These are phyloP conservation scores for Teratosphaeria zuluensis DNA, from an alignment of 2,329 filamentous ascomycete genomes.

Conservation along the genomic window DNA sequence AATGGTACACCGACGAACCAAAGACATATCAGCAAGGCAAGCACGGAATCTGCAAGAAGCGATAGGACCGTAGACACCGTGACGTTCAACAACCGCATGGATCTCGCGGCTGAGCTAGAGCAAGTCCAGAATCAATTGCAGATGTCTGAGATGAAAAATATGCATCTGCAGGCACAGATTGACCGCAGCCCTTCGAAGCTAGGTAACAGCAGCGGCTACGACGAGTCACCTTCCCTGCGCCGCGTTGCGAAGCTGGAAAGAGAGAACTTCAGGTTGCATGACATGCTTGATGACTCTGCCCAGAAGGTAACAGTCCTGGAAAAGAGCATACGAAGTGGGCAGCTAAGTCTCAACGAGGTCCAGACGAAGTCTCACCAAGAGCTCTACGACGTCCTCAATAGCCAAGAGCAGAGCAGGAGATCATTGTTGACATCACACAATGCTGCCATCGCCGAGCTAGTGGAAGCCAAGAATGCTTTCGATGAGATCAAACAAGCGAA, in stretches of 20 bases:
- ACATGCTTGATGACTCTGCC: conserved; percentile 86
- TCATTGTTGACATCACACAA: conserved; percentile 77
- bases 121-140: conserved; percentile 90
- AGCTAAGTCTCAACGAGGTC: conserved; percentile 80
- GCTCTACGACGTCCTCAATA: conserved; percentile 82
- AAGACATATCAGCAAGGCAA: conserved; percentile 56
- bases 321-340: conserved; percentile 74
- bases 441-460: conserved; percentile 71
- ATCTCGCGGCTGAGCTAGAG: conserved; percentile 81
- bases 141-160: conserved; percentile 88
- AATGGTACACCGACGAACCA: conserved; percentile 57
- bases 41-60: conserved; percentile 69
- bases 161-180: conserved; percentile 80
- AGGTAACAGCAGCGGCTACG: conserved; percentile 44
- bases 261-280: conserved; percentile 82
- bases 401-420: conserved; percentile 79
- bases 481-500: conserved; percentile 79
- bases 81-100: conserved; percentile 79
- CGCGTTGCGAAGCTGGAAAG: conserved; percentile 86
- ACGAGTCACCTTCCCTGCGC: conserved; percentile 68
- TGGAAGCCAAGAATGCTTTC: conserved; percentile 76
- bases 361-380: conserved; percentile 92
- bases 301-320: conserved; percentile 88
- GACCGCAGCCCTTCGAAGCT: conserved; percentile 56
- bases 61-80: conserved; percentile 78